phyloP scores from a whole-genome alignment of 805 yeast genomes.

The Starmerella davenportii region DNA sequence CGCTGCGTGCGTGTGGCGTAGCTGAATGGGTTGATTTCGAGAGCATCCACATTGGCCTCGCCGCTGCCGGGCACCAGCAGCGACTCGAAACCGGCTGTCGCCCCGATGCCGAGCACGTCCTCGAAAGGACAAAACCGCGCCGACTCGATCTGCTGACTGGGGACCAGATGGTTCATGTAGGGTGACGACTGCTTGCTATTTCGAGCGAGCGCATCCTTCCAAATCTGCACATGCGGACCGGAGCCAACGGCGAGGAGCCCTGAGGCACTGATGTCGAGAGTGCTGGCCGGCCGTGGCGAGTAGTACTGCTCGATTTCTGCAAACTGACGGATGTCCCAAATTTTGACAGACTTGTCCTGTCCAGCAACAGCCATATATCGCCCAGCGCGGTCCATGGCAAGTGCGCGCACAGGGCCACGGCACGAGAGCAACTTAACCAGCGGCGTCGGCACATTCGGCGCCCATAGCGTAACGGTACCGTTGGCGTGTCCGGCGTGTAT shows the following conservation, averaged over 20 bases:
- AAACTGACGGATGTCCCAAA: conserved; percentile 86
- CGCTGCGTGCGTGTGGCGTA: conserved; percentile 82
- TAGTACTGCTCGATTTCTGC: conserved; percentile 53
- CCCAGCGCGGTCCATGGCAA: conserved; percentile 83
- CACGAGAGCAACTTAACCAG: conserved; percentile 64
- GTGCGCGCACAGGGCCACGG: conserved; percentile 71
- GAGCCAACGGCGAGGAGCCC: conserved; percentile 80
- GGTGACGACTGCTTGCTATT: conserved; percentile 54
- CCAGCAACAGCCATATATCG: conserved; percentile 87
- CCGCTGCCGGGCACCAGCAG: conserved; percentile 90
- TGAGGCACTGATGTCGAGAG: conserved; percentile 65
- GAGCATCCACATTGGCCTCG: conserved; percentile 91
- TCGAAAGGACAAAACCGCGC: conserved; percentile 79
- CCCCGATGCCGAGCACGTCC: conserved; percentile 87
- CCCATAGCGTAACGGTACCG: conserved; percentile 86
- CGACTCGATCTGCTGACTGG: conserved; percentile 56
- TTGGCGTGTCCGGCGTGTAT: conserved; percentile 84
- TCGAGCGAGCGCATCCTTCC: conserved; percentile 64
- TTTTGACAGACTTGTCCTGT: conserved; percentile 62
- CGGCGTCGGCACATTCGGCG: conserved; percentile 75
- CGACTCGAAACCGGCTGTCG: conserved; percentile 59
- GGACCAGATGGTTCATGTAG: conserved; percentile 75
- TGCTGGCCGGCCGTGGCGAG: conserved; percentile 72
- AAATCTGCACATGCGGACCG: conserved; percentile 87
- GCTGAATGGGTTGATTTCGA: conserved; percentile 85